Conservation (phyloP, 2,329 filamentous ascomycete species). For the Claviceps sp. region DNA sequence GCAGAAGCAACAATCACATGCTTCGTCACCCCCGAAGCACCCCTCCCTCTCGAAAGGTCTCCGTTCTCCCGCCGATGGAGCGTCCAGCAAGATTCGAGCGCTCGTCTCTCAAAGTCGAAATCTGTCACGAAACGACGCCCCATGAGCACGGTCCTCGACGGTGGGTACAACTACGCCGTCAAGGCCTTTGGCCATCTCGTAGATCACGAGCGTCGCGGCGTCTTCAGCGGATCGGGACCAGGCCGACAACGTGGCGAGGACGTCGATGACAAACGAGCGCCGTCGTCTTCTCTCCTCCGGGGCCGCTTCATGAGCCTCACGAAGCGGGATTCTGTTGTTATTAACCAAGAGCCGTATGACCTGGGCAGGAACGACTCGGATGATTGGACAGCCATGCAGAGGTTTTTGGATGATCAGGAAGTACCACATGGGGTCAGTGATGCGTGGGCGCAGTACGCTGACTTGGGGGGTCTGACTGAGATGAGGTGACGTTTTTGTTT, state of each 20-base stretch:
- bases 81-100: constrained; percentile 12
- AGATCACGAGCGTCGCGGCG: constrained; percentile 11
- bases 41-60: constrained; percentile 8
- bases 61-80: constrained; percentile 15
- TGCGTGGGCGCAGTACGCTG: constrained; percentile 34
- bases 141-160: constrained; percentile 16
- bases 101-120: constrained; percentile 9
- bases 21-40: constrained; percentile 10
- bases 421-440: constrained; percentile 12
- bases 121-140: constrained; percentile 13
- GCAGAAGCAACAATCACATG: constrained; percentile 14
- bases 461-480: constrained; percentile 31
- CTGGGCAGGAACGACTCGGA: constrained; percentile 14
- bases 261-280: constrained; percentile 12
- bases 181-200: constrained; percentile 14
- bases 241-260: constrained; percentile 12
- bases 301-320: constrained; percentile 7
- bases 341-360: constrained; percentile 13
- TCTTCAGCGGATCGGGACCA: constrained; percentile 1
- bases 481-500: constrained; percentile 14
- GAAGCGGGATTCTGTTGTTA: constrained; percentile 3
- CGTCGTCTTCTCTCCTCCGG: constrained; percentile 8
- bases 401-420: constrained; percentile 19
- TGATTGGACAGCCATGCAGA: constrained; percentile 25
- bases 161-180: constrained; percentile 13